Conservation (phyloP, 176 grass and related monocot genomes). For the Eragrostis curvula region DNA sequence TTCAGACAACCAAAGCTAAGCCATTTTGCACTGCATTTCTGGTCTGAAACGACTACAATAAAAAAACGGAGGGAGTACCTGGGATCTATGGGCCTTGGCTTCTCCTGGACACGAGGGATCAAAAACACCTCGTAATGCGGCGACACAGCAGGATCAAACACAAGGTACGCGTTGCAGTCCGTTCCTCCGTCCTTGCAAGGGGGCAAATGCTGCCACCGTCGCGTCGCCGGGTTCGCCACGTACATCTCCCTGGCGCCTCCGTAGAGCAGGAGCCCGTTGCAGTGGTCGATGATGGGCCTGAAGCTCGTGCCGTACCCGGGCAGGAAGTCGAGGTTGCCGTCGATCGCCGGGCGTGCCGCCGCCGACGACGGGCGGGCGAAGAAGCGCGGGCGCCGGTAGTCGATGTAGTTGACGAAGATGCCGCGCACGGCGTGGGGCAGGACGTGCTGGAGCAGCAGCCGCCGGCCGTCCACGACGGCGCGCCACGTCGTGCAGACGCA, state of each 20-base stretch:
- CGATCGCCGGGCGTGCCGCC: no score
- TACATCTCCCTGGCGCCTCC: not conserved
- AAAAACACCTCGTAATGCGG: conserved; percentile 9
- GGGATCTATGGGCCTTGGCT: not conserved
- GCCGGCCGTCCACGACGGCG: not conserved
- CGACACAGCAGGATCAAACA: not conserved
- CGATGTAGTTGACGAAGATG: conserved; percentile 19
- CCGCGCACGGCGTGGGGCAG: not conserved
- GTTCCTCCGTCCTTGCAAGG: no score
- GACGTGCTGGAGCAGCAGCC: conserved; percentile 2
- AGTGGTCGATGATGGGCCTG: not conserved
- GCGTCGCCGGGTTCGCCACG: not conserved
- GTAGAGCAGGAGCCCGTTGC: conserved; percentile 26
- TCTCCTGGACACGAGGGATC: not conserved
- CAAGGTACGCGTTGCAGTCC: not conserved
- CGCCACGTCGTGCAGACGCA: conserved; percentile 17
- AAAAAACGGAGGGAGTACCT: no score
- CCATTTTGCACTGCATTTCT: no score
- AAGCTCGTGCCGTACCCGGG: not conserved
- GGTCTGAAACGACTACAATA: no score
- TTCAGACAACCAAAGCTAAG: no score
- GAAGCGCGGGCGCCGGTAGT: not conserved
- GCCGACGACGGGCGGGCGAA: not conserved
- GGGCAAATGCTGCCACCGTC: not conserved
- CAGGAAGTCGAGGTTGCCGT: not conserved